Evolutionary conservation across 768 basidiomycete species (phyloP).

Genomic region (Galerina marginata): DNA sequence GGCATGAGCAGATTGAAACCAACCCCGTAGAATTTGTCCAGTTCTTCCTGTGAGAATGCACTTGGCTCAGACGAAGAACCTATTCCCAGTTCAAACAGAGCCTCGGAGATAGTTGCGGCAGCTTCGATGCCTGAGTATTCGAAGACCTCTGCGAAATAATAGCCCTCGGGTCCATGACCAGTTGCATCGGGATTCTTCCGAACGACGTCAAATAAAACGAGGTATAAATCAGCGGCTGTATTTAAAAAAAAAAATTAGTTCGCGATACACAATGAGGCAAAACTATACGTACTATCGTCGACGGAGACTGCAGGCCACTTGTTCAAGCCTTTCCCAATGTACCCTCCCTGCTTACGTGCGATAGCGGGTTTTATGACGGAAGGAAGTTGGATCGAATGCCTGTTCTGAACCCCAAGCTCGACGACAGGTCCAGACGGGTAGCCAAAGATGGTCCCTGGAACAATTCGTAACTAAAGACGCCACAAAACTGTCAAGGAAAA

Average conservation of each 20-base stretch:
- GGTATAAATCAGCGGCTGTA: slow-evolving; percentile 26
- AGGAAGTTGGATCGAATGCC: slow-evolving; percentile 31
- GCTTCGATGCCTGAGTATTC: slow-evolving; percentile 23
- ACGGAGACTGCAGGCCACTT: slow-evolving; percentile 27
- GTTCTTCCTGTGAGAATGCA: slow-evolving; percentile 28
- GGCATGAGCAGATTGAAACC: not conserved
- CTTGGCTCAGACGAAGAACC: slow-evolving; percentile 15
- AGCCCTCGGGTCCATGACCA: slow-evolving; percentile 27
- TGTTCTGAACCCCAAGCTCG: slow-evolving; percentile 33
- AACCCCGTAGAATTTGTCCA: slow-evolving; percentile 22
- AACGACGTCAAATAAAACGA: slow-evolving; percentile 25
- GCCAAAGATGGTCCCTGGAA: slow-evolving; percentile 31
- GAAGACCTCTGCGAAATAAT: slow-evolving; percentile 29
- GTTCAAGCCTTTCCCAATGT: slow-evolving; percentile 27
- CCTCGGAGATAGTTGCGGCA: slow-evolving; percentile 19
- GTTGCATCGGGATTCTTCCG: slow-evolving; percentile 12
- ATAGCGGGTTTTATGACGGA: slow-evolving; percentile 25
- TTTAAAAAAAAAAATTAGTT: not conserved
- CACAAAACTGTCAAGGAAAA: not conserved
- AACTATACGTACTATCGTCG: slow-evolving; percentile 23
- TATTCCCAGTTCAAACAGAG: slow-evolving; percentile 22
- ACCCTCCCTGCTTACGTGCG: slow-evolving; percentile 24
- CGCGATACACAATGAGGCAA: not conserved
- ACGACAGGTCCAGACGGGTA: slow-evolving; percentile 28
- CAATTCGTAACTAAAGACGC: not conserved